Evolutionary conservation across 306 rosid species (phyloP).

Genomic region (Castanospermum australe): DNA sequence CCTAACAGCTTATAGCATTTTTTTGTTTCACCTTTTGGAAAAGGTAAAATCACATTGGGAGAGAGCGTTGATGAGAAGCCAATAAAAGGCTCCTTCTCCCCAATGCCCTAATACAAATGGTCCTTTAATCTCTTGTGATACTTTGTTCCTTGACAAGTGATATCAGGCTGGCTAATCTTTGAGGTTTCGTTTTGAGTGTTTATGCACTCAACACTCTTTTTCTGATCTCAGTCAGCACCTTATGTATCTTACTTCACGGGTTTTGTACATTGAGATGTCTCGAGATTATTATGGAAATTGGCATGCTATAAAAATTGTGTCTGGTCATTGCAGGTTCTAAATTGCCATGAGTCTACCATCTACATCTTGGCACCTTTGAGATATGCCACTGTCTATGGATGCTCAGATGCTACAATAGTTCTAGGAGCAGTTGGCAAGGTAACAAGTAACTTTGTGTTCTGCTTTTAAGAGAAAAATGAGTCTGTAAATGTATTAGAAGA

Average conservation of each 20-base stretch:
- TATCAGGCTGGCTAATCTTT: background rate
- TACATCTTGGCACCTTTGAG: constrained; percentile 80
- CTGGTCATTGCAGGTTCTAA: constrained; percentile 69
- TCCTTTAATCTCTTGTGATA: background rate
- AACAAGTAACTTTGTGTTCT: constrained; percentile 26
- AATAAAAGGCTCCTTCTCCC: no score
- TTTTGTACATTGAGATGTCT: constrained; percentile 1
- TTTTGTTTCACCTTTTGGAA: no score
- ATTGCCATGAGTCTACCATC: constrained; percentile 84
- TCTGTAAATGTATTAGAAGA: background rate
- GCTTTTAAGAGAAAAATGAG: constrained; percentile 3
- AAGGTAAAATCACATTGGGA: no score
- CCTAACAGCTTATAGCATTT: background rate
- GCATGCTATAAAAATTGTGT: constrained; percentile 16
- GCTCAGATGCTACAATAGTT: constrained; percentile 94
- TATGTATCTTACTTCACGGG: background rate
- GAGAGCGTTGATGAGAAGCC: no score
- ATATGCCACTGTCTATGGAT: constrained; percentile 91
- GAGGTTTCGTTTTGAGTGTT: background rate
- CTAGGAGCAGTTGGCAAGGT: constrained; percentile 99
- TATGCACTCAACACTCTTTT: background rate
- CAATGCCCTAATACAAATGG: no score
- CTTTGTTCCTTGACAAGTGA: background rate
- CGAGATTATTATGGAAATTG: background rate
- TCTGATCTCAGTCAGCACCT: background rate